Conservation (phyloP, 345 rosid species). For the Corchorus capsularis region DNA sequence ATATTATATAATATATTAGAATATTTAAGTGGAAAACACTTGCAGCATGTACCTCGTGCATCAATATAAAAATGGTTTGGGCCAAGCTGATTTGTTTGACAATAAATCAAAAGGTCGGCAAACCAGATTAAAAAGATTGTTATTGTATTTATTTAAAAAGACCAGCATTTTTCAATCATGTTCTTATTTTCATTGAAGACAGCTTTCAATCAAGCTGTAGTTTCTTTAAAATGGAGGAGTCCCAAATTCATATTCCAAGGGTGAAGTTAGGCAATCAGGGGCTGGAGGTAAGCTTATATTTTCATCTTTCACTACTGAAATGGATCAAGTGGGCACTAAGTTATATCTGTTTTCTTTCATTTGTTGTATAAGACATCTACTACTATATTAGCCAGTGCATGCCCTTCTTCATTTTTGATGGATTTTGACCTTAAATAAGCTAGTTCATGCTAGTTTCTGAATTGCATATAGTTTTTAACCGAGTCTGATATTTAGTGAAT, state of each 20-base stretch:
- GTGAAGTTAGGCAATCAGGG: conserved; percentile 51
- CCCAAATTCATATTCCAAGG: conserved; percentile 24
- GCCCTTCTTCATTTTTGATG: neutral
- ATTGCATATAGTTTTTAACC: neutral
- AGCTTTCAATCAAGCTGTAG: neutral
- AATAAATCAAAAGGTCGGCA: neutral
- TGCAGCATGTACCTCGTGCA: neutral
- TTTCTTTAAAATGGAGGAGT: conserved; percentile 14
- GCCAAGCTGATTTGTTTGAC: neutral
- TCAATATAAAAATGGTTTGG: neutral
- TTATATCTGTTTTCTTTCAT: too few relatives aligned
- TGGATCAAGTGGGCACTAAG: neutral
- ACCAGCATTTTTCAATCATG: neutral
- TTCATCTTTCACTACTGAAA: neutral
- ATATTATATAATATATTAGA: neutral
- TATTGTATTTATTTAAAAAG: neutral
- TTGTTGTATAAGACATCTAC: too few relatives aligned
- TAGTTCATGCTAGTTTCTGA: neutral
- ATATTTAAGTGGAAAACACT: neutral
- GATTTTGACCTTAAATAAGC: neutral
- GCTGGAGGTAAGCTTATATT: conserved; percentile 32
- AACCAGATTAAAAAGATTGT: neutral
- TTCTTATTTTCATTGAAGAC: neutral
- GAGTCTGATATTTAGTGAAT: neutral
- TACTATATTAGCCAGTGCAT: neutral